Conservation (phyloP, 306 rosid genomes). For the Trifolium dubium region DNA sequence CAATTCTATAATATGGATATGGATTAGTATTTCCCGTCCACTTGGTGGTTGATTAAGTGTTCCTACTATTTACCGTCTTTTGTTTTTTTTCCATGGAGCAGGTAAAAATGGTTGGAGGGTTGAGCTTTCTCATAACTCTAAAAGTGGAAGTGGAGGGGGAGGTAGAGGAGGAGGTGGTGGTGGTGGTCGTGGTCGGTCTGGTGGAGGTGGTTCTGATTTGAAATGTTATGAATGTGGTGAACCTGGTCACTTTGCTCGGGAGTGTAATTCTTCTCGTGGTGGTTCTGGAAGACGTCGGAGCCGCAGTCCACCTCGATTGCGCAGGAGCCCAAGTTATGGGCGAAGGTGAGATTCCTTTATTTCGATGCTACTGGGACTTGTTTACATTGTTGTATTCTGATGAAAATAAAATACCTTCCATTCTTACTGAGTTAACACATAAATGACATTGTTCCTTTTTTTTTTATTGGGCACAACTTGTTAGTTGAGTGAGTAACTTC, state of each 20-base stretch:
- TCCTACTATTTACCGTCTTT: not conserved
- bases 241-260: constrained; percentile 98
- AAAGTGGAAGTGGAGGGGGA: constrained; percentile 77
- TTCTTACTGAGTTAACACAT: not conserved
- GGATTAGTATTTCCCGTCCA: not conserved
- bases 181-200: constrained; percentile 54
- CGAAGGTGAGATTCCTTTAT: constrained; percentile 64
- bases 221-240: constrained; percentile 98
- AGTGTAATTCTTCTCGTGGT: constrained; percentile 77
- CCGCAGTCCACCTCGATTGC: constrained; percentile 88
- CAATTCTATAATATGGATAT: not conserved
- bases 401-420: not conserved
- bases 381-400: not conserved
- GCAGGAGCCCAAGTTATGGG: constrained; percentile 96
- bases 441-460: not conserved
- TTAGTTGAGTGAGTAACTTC: not conserved
- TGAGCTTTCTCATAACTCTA: constrained; percentile 91
- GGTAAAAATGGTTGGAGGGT: constrained; percentile 99
- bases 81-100: constrained; percentile 44
- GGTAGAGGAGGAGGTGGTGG: constrained; percentile 75
- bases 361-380: not conserved
- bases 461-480: not conserved
- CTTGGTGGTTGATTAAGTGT: not conserved
- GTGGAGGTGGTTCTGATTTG: constrained; percentile 94
- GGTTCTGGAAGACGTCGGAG: constrained; percentile 89